These are phyloP conservation scores for Leccinum boreale DNA, from an alignment of 768 basidiomycete species.

Conservation along the genomic window DNA sequence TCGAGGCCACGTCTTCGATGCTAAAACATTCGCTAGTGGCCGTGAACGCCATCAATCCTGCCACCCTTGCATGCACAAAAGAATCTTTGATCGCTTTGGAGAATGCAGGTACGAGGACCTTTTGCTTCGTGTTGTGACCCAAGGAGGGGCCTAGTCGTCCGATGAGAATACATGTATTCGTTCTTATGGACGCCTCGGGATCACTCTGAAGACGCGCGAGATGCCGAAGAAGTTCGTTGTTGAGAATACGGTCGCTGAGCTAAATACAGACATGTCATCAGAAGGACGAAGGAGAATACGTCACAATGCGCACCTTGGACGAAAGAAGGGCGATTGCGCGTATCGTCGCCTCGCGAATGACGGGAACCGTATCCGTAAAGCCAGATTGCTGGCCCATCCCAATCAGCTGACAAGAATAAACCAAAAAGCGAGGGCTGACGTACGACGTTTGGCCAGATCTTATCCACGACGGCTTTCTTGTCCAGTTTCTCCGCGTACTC, in stretches of 20 bases:
- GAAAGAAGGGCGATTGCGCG: conserved; percentile 83
- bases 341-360: conserved; percentile 93
- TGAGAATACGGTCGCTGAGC: conserved; percentile 89
- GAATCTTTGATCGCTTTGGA: conserved; percentile 83
- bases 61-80: conserved; percentile 91
- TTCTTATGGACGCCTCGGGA: conserved; percentile 90
- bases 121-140: conserved; percentile 86
- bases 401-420: neutral
- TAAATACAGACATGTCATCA: conserved; percentile 27
- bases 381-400: conserved; percentile 73
- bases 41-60: conserved; percentile 94
- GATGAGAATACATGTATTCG: conserved; percentile 95
- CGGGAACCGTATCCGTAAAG: conserved; percentile 89
- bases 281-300: neutral
- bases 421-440: neutral
- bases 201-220: conserved; percentile 93
- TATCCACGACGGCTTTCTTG: conserved; percentile 78
- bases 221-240: conserved; percentile 92
- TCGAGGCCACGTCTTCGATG: conserved; percentile 80
- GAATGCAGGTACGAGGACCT: conserved; percentile 97
- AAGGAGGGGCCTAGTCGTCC: conserved; percentile 85
- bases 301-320: conserved; percentile 57
- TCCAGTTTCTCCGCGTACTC: conserved; percentile 88
- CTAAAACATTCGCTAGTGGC: conserved; percentile 91
- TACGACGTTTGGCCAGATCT: conserved; percentile 91